These are phyloP conservation scores for Saccharomycopsis javanensis DNA, from an alignment of 805 yeast species.

Conservation along the genomic window DNA sequence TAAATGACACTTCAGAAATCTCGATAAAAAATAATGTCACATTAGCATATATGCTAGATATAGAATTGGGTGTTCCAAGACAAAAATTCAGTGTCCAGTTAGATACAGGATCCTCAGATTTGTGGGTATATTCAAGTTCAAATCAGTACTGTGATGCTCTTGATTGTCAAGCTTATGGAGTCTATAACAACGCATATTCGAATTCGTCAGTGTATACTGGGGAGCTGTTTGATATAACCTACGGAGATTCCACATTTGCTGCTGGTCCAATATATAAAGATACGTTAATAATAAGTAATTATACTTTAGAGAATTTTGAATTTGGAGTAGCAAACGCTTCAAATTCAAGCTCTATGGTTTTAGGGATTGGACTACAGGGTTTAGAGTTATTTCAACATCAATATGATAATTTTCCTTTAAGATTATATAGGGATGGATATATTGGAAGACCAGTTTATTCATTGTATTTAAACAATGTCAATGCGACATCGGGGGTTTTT, in stretches of 20 bases:
- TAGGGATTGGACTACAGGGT: constrained; percentile 63
- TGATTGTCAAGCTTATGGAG: constrained; percentile 23
- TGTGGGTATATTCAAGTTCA: constrained; percentile 30
- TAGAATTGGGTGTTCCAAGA: constrained; percentile 29
- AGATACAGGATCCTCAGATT: constrained; percentile 43
- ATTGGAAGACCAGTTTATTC: constrained; percentile 36
- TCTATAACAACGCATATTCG: constrained; percentile 28
- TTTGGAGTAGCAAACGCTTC: constrained; percentile 13
- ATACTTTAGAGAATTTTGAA: background rate
- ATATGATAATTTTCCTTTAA: constrained; percentile 25
- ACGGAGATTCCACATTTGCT: constrained; percentile 41
- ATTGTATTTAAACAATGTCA: constrained; percentile 31
- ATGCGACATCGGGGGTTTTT: constrained; percentile 28
- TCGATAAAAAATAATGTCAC: constrained; percentile 4
- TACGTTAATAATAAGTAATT: constrained; percentile 36
- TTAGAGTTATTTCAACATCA: constrained; percentile 38
- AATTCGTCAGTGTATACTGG: constrained; percentile 27
- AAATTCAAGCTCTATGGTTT: constrained; percentile 41
- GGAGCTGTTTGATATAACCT: constrained; percentile 29
- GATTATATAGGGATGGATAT: constrained; percentile 31
- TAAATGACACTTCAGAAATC: background rate
- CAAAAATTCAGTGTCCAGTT: constrained; percentile 34
- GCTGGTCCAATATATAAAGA: constrained; percentile 43
- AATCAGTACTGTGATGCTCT: constrained; percentile 8
- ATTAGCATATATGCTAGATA: constrained; percentile 36